A percentile compares a stretch with the other conserved stretches of the same genome.
Evolutionary conservation across 2,329 filamentous ascomycete genomes (phyloP).

Genomic region (Fusarium nodosum): DNA sequence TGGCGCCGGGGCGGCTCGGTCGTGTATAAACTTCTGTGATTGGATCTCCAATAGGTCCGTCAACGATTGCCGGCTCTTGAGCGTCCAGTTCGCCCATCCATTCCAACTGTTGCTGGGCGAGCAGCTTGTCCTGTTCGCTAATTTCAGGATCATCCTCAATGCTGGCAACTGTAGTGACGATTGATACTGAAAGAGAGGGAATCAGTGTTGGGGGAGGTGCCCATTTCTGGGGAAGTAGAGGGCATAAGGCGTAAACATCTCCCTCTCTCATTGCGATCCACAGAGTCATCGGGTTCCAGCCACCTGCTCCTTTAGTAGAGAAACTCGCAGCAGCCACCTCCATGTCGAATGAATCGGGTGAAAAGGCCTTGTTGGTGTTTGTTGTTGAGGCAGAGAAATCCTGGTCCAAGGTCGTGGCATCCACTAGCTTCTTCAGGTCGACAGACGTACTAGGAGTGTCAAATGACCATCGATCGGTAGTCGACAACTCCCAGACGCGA

Average conservation of each 20-base stretch:
- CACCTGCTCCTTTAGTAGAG: conserved; percentile 73
- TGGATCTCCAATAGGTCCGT: conserved; percentile 63
- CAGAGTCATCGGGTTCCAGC: conserved; percentile 96
- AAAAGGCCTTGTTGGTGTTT: conserved; percentile 84
- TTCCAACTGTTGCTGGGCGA: conserved; percentile 74
- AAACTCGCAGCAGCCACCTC: conserved; percentile 93
- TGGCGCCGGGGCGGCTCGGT: conserved; percentile 68
- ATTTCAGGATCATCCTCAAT: conserved; percentile 71
- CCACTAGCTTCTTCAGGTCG: conserved; percentile 89
- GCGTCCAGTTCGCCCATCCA: conserved; percentile 77
- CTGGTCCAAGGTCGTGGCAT: conserved; percentile 84
- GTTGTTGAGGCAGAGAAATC: conserved; percentile 84
- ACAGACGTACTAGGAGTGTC: conserved; percentile 85
- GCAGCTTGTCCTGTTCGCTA: conserved; percentile 65
- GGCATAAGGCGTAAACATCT: conserved; percentile 93
- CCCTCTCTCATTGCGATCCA: conserved; percentile 97
- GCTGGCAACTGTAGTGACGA: conserved; percentile 78
- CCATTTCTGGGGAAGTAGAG: conserved; percentile 89
- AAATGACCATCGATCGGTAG: conserved; percentile 88
- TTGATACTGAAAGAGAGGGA: conserved; percentile 84
- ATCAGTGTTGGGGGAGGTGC: conserved; percentile 81
- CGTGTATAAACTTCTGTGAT: conserved; percentile 69
- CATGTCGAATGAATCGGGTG: conserved; percentile 91
- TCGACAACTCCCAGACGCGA: conserved; percentile 89
- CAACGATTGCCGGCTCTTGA: conserved; percentile 71